Evolutionary conservation across 306 rosid genomes (phyloP).

Genomic region (Cyamopsis tetragonoloba): DNA sequence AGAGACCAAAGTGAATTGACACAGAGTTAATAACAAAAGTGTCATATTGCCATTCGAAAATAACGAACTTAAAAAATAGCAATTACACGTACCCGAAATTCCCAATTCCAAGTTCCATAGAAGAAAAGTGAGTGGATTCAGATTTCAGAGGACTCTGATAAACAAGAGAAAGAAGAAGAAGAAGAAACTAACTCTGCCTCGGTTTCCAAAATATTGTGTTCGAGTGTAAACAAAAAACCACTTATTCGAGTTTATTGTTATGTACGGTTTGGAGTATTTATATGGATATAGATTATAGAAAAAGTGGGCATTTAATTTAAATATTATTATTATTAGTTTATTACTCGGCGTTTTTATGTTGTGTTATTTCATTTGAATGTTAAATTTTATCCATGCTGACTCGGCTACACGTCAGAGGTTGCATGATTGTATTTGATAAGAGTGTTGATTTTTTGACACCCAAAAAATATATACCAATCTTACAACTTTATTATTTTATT

Average conservation of each 20-base stretch:
- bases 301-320: too few relatives aligned
- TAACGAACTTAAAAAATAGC: background rate
- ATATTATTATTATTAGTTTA: background rate
- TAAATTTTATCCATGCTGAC: too few relatives aligned
- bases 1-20: too few relatives aligned
- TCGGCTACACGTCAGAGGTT: too few relatives aligned
- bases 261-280: background rate
- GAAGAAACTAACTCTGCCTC: background rate
- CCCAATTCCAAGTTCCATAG: conserved; percentile 22
- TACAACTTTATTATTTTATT: too few relatives aligned
- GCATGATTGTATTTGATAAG: too few relatives aligned
- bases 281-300: background rate
- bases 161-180: background rate
- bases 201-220: conserved; percentile 13
- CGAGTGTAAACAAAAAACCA: background rate
- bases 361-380: too few relatives aligned
- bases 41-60: too few relatives aligned
- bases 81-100: conserved; percentile 53
- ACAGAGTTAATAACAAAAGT: too few relatives aligned
- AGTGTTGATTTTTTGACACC: too few relatives aligned
- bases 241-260: conserved; percentile 6
- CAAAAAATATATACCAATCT: too few relatives aligned
- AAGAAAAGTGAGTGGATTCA: background rate
- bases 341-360: too few relatives aligned
- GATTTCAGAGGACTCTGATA: conserved; percentile 5